These are phyloP conservation scores for Corymbia citriodora DNA, from an alignment of 441 rosid genomes.

Conservation along the genomic window DNA sequence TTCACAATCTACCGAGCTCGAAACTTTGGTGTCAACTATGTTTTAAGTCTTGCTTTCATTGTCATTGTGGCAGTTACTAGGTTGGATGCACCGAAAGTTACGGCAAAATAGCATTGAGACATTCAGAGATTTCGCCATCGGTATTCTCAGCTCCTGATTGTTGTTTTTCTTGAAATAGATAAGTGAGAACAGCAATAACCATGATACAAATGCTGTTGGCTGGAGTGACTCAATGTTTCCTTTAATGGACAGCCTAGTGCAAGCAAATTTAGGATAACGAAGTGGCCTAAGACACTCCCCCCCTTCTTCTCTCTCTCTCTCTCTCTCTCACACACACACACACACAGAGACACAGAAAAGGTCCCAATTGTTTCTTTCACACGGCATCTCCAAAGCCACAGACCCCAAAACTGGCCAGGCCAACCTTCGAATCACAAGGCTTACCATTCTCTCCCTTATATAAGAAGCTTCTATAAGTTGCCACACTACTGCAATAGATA, in stretches of 20 bases:
- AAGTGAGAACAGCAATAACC: neutral
- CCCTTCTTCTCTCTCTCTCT: neutral
- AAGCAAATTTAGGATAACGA: neutral
- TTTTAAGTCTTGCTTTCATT: conserved; percentile 23
- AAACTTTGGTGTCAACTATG: conserved; percentile 16
- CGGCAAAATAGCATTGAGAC: conserved; percentile 43
- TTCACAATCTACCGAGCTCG: conserved; percentile 12
- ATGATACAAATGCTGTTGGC: neutral
- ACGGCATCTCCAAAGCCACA: neutral
- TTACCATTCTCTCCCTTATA: neutral
- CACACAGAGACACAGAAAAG: neutral
- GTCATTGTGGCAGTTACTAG: conserved; percentile 61
- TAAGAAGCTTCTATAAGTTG: neutral
- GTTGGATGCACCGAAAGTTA: conserved; percentile 70
- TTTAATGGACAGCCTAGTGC: neutral
- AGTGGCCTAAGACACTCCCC: neutral
- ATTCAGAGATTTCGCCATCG: conserved; percentile 51
- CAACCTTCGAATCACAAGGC: neutral
- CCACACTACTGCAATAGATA: neutral
- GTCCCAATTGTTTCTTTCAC: neutral
- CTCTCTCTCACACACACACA: neutral
- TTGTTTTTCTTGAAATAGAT: neutral
- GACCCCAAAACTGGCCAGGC: neutral
- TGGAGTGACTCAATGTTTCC: neutral
- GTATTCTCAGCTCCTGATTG: conserved; percentile 36